Conservation (phyloP, 1,284 basidiomycete species). For the Microbotryum violaceum region DNA sequence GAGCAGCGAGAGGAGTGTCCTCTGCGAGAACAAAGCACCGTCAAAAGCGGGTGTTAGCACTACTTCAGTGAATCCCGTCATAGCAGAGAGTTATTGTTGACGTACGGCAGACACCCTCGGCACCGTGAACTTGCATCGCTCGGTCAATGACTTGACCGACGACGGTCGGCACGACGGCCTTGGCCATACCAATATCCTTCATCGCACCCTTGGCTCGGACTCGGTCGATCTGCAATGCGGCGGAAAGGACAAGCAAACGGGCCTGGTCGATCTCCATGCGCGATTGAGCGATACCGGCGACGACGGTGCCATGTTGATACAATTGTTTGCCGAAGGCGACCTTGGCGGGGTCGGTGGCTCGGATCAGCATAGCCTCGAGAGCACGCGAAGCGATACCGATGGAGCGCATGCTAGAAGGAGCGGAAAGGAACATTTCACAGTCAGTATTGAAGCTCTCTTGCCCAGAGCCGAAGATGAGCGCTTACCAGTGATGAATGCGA, state of each 20-base stretch:
- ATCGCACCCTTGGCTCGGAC: constrained; percentile 84
- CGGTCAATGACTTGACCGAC: constrained; percentile 82
- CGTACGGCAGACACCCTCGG: constrained; percentile 72
- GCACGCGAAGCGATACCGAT: constrained; percentile 81
- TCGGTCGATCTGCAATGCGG: constrained; percentile 89
- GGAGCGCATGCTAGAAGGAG: constrained; percentile 63
- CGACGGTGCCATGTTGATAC: constrained; percentile 82
- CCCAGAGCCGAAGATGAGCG: not conserved
- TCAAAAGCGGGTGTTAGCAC: not conserved
- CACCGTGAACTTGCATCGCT: constrained; percentile 89
- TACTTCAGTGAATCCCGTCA: not conserved
- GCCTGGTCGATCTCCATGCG: constrained; percentile 87
- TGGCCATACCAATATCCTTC: constrained; percentile 95
- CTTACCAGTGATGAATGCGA: constrained; percentile 80
- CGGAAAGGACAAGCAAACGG: constrained; percentile 79
- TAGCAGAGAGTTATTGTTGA: not conserved
- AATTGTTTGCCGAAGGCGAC: constrained; percentile 92
- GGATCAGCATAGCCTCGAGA: constrained; percentile 76
- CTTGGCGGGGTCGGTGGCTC: constrained; percentile 81
- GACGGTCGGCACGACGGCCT: constrained; percentile 90
- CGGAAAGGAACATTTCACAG: too few relatives aligned
- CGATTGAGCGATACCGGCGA: constrained; percentile 82
- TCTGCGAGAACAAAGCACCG: constrained; percentile 38
- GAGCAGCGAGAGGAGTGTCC: constrained; percentile 71
- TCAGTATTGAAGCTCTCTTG: too few relatives aligned